Base-by-base conservation (phyloP, 352 stramenopile genomes). In the Globisporangium spinosum region DNA sequence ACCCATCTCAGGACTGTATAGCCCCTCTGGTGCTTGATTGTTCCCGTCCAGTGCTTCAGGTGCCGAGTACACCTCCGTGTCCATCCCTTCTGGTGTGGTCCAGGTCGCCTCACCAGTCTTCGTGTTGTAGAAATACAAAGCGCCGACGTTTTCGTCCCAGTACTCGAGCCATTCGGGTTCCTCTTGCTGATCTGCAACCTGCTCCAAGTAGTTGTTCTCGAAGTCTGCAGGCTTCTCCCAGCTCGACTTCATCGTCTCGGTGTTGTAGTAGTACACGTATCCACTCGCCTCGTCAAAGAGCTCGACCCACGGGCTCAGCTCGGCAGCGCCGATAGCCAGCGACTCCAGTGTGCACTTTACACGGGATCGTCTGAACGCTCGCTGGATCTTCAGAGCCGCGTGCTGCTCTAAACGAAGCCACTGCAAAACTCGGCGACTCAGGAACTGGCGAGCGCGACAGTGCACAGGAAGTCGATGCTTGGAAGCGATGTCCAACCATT, bases 101-200 rank as follows among this genome's bases (percentile, higher is more conserved):
- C 85, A 93, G n/a, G 79, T 89, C 0, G 82, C 81, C 27, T 90
- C 82, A 1, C 85, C 85, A 0, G 85, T 93, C 55, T 76, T 72
- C 12, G 74, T 75, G 65, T 91, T 91, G 71, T 91, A 88, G 35
- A 83, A 93, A 66, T 93, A 93, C 47, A 75, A 78, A 25, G 81
- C 69, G 1, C 75, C 82, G 8, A 82, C 79, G 62, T 80, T 89
- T 43, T 89, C 83, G 65, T 91, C 83, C 82, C 83, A 91, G 70
- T 82, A 90, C 71, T 90, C 82, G 59, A 90, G 72, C 83, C 83
- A 91, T 38, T 88, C 81, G 22, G 40, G 47, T 6, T 78, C 70
- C 2, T 65, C 67, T 6, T 73, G 58, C 13, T 65, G 20, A 60
- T 27, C 32, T 22, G 34, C 58, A 40, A 10, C 22, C 56, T 56